Base-by-base conservation (phyloP, 768 basidiomycete species). In the Mycena filopes region DNA sequence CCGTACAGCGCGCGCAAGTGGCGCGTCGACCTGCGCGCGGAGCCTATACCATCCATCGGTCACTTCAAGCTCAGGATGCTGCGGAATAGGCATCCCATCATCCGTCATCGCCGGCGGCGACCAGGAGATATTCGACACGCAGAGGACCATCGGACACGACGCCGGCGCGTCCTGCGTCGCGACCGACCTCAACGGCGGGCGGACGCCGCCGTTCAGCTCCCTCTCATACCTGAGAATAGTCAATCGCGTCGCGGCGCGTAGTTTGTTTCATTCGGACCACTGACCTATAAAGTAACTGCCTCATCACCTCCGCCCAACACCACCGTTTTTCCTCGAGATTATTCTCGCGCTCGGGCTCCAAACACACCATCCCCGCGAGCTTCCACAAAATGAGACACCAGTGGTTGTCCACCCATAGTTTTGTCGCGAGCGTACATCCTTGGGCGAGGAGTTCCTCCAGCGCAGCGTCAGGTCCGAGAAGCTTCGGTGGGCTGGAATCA, bases 21-120 rank as follows among this genome's bases (percentile, higher is more conserved):
- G 86, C 21, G 79, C 78, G 76, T 99, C 98, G 15, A 94, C 82
- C 48, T 83, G 83, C 0, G 95, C 93, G 16, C 89, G 87, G 9
- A 99, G 81, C 29, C 89, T 81, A 72, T 99, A 99, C 98, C 98
- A 99, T 16, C 98, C 98, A 73, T 99, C 98, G 0, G 95, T 96
- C n/a, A 99, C 79, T 76, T 98, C 98, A 8, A 99, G 77, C 67
- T 89, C 86, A 0, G 90, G 86, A 69, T 82, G 76, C 3, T 80
- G 73, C 25, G 79, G 79, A 28, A 77, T 71, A 6, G 79, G 70
- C 21, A 76, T 54, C 4, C 80, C 79, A 31, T 83, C 78, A 1
- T 83, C 79, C 26, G 78, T 75, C 3, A 77, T 63, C 4, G 75
- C 76, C 21, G 69, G 68, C 33, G 82, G 73, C 9, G 82, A 78